These are phyloP conservation scores for Diaporthe helianthi DNA, from an alignment of 2,329 filamentous ascomycete genomes.

Conservation along the genomic window DNA sequence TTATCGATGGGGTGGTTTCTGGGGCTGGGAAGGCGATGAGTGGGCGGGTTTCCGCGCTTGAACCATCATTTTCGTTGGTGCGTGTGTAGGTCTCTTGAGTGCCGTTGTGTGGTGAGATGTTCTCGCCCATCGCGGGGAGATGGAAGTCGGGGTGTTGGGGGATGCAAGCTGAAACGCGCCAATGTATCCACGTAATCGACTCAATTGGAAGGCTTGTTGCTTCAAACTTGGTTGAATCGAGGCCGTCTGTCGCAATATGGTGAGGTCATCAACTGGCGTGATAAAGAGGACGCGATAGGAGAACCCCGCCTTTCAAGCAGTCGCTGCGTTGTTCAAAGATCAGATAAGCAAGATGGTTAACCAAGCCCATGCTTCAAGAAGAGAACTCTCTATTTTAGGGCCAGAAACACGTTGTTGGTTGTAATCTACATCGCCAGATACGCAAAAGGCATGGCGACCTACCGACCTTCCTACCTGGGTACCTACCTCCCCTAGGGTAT, in stretches of 20 bases:
- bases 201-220: too few species aligned
- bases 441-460: too few species aligned
- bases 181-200: too few species aligned
- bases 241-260: not conserved
- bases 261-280: slow-evolving; percentile 12
- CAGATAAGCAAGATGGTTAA: not conserved
- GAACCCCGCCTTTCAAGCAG: not conserved
- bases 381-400: not conserved
- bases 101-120: not conserved
- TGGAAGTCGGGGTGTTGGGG: not conserved
- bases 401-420: not conserved
- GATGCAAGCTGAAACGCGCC: too few species aligned
- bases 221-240: too few species aligned
- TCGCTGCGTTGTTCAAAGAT: not conserved
- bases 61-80: not conserved
- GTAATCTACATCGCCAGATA: not conserved
- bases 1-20: not conserved
- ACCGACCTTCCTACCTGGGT: too few species aligned
- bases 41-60: not conserved
- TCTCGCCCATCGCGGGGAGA: slow-evolving; percentile 2
- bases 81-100: not conserved
- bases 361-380: not conserved
- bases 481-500: too few species aligned
- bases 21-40: not conserved
- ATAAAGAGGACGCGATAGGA: slow-evolving; percentile 11